Evolutionary conservation across 305 asterid genomes (phyloP), one percentile per base, ranked within the genome.

Genomic region (Nicotiana rustica): DNA sequence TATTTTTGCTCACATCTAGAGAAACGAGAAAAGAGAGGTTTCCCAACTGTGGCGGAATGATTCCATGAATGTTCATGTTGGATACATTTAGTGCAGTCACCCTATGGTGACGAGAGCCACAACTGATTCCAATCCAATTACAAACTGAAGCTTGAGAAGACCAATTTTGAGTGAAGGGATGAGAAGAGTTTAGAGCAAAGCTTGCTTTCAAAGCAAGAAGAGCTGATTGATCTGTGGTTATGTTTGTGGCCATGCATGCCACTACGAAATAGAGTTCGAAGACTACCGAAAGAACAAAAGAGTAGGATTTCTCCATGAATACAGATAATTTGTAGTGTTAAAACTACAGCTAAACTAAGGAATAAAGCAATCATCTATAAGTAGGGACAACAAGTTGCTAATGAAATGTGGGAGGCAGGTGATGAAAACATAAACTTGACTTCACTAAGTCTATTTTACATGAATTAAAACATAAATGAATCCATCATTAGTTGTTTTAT

Each of bases 181-280:
- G 75, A 44, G 49, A 29, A 4, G 81, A 78, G 56, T 65, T 59
- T 36, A 25, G 9, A 31, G 82, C 44, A 35, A 84, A 29, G 17
- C 61, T 81, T 38, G 88, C 52, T 60, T 81, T 78, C 56, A 84
- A 67, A 3, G 76, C 66, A 35, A 86, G 85, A 25, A 88, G 85
- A 18, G 83, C 76, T 17, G 84, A 83, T 83, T 80, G 77, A 77
- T 82, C 83, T 14, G 84, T 84, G 47, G 35, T 69, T n/a, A 84
- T 84, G 67, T 67, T 67, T 35, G 52, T 67, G 19, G 52, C 19
- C 35, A 17, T 15, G 62, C 62, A 57, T 57, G 10, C 62, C 21
- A 4, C 62, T 57, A 57, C 5, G 10, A 57, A 57, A 5, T 15
- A 57, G 19, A 57, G 62, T 57, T 57, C 7, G 1, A 57, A 57